phyloP scores from a whole-genome alignment of 805 yeast genomes.

The Millerozyma acaciae region DNA sequence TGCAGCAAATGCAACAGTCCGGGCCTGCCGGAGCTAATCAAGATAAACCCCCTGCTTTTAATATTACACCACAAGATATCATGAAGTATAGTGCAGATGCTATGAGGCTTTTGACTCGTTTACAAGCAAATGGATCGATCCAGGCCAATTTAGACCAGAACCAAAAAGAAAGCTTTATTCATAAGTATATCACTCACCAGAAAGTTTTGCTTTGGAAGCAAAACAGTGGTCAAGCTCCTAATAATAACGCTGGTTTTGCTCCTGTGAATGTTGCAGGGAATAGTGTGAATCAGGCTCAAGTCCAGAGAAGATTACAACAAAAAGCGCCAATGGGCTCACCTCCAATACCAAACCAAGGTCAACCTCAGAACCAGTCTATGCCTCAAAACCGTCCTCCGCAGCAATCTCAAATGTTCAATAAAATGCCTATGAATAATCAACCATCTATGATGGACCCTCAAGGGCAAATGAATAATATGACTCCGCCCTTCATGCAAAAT shows the following conservation, averaged over 20 bases:
- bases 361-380: conserved; percentile 11
- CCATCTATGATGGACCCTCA: conserved; percentile 13
- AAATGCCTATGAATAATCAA: conserved; percentile 15
- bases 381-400: conserved; percentile 9
- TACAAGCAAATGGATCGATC: conserved; percentile 35
- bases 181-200: conserved; percentile 38
- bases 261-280: conserved; percentile 8
- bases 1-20: conserved; percentile 7
- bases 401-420: conserved; percentile 14
- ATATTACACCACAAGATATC: conserved; percentile 36
- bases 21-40: conserved; percentile 2
- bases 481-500: conserved; percentile 18
- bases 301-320: conserved; percentile 9
- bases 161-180: conserved; percentile 36
- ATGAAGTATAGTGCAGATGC: conserved; percentile 38
- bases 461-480: conserved; percentile 12
- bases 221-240: conserved; percentile 20
- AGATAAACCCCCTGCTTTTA: conserved; percentile 26
- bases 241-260: conserved; percentile 4
- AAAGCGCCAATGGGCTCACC: conserved; percentile 9
- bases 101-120: conserved; percentile 30
- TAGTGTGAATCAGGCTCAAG: conserved; percentile 12
- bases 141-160: conserved; percentile 31
- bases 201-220: conserved; percentile 28
- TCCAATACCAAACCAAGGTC: conserved; percentile 9